Evolutionary conservation across 176 grass and related monocot species (phyloP), one percentile per base, ranked within the genome.

Genomic region (Saccharum spontaneum): DNA sequence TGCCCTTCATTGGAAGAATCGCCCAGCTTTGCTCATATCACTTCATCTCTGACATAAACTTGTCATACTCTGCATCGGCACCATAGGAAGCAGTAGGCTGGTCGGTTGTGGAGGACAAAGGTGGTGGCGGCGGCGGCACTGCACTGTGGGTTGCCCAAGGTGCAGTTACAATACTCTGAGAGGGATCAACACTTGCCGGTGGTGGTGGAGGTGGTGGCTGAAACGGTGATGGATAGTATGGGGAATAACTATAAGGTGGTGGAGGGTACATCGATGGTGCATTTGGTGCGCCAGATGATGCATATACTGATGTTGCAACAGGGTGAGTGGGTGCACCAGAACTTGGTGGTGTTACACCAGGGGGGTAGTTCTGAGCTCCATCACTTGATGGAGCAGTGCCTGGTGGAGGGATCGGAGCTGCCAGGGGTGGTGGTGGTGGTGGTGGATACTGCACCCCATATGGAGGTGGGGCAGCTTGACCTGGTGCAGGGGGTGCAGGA

Each of bases 31-130:
- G 24, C 63, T 65, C 76, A 65, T 67, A 89, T 99, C 88, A 99
- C 86, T 99, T 99, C 93, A 99, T 92, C 86, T 96, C 93, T 78
- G 90, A 92, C 91, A 99, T 96, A 86, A 92, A 96, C 68, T 94
- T 99, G 34, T 96, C 90, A 69, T 99, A 99, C 52, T 99, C 97
- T 40, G 83, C 81, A 82, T 99, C 91, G 48, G 88, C 81, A 65
- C 91, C 86, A 76, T 86, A 90, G 5, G 69, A 69, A 61, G 78
- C 30, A 67, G 71, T 24, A 69, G 88, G 86, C 46, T 85, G 91
- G 46, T 91, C 93, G 8, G 76, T 43, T 17, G 71, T 82, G 23
- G 89, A 72, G 10, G 84, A 49, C 39, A 76, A 72, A 69, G 85
- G 87, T 15, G 85, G 89, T 5, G 85, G 90, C 0, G 88, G 87